These are phyloP conservation scores for Ceratobasidium sp. DNA, from an alignment of 1,284 basidiomycete species.

Conservation along the genomic window DNA sequence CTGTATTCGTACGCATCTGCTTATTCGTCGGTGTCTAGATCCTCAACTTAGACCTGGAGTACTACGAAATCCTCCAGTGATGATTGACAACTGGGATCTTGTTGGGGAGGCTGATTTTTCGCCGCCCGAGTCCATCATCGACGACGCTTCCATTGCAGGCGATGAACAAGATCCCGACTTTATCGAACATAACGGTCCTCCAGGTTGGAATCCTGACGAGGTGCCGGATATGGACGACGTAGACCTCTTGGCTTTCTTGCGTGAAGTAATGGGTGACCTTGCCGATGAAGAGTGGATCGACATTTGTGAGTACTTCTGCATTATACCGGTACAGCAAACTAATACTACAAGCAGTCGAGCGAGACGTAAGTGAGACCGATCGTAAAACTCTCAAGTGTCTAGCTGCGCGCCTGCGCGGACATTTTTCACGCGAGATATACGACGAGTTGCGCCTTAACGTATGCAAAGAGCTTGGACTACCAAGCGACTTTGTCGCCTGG, in stretches of 20 bases:
- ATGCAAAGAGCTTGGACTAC: conserved; percentile 9
- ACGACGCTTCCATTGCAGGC: no score
- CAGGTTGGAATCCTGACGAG: background rate
- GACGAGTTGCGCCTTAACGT: background rate
- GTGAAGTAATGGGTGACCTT: background rate
- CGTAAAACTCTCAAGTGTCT: background rate
- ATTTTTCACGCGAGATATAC: conserved; percentile 19
- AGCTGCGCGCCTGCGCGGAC: conserved; percentile 13
- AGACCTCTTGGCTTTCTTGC: background rate
- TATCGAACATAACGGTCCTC: no score
- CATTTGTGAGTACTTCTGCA: conserved; percentile 2
- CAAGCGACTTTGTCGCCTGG: conserved; percentile 31
- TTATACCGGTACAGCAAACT: background rate
- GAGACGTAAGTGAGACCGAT: background rate
- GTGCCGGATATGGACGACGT: background rate
- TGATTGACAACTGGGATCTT: no score
- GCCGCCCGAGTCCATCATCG: no score
- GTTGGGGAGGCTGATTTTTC: no score
- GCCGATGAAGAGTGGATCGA: conserved; percentile 21
- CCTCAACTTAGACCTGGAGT: no score
- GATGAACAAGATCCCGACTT: no score
- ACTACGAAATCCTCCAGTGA: no score
- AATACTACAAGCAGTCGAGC: no score
- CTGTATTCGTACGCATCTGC: no score
- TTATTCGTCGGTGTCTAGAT: no score